These are phyloP conservation scores for Toxicodendron radicans DNA, from an alignment of 345 rosid genomes.

Conservation along the genomic window DNA sequence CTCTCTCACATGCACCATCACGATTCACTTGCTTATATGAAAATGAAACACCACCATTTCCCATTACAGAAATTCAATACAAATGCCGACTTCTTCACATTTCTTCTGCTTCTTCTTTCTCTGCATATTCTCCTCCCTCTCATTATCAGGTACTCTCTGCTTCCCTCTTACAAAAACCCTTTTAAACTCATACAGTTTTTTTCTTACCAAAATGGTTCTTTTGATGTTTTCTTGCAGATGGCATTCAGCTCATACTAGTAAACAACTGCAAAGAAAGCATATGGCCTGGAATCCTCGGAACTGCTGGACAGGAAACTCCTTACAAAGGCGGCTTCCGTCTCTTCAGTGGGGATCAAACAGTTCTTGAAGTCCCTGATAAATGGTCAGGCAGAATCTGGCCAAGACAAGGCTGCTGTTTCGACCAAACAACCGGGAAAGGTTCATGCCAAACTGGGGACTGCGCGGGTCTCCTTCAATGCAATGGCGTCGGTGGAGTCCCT, in stretches of 20 bases:
- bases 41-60: slow-evolving; percentile 2
- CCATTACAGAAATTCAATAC: neutral
- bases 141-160: slow-evolving; percentile 7
- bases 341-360: slow-evolving; percentile 31
- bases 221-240: slow-evolving; percentile 16
- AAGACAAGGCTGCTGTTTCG: slow-evolving; percentile 49
- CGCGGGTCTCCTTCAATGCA: slow-evolving; percentile 35
- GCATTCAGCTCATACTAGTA: slow-evolving; percentile 31
- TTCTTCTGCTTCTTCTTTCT: slow-evolving; percentile 2
- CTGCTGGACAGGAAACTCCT: slow-evolving; percentile 40
- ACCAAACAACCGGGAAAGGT: slow-evolving; percentile 32
- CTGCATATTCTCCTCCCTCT: slow-evolving; percentile 2
- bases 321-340: slow-evolving; percentile 46
- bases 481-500: slow-evolving; percentile 47
- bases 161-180: neutral
- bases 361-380: slow-evolving; percentile 31
- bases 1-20: neutral
- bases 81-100: slow-evolving; percentile 15
- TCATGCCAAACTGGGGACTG: slow-evolving; percentile 55
- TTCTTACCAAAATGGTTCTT: no score
- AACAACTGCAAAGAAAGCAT: slow-evolving; percentile 48
- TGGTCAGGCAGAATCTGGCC: slow-evolving; percentile 66
- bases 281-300: slow-evolving; percentile 54
- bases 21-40: neutral
- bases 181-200: no score